Percentiles rank a stretch among this genome's conserved stretches.
Evolutionary conservation across 768 basidiomycete genomes (phyloP).

Genomic region (Rhodotorula graminis): DNA sequence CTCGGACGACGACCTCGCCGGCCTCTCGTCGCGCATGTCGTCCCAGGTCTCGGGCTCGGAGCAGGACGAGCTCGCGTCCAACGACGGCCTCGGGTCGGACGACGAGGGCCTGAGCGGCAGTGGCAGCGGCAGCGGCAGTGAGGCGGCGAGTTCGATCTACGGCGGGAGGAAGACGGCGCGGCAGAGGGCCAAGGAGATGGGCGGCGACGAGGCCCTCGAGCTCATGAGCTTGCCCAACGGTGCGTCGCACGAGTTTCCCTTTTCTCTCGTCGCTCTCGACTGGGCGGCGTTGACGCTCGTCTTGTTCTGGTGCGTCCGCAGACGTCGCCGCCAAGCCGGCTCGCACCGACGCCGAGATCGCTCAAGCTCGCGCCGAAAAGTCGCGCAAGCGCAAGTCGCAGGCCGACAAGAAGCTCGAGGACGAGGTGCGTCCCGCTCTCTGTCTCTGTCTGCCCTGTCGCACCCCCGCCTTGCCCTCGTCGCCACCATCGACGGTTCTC

Average conservation of each 20-base stretch:
- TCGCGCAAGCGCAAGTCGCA: slow-evolving; percentile 75
- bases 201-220: slow-evolving; percentile 35
- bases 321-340: background rate
- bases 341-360: slow-evolving; percentile 63
- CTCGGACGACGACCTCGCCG: background rate
- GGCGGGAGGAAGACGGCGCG: slow-evolving; percentile 41
- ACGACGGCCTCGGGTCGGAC: slow-evolving; percentile 13
- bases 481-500: no score
- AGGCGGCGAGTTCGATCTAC: slow-evolving; percentile 13
- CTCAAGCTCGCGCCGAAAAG: slow-evolving; percentile 70
- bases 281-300: no score
- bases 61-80: slow-evolving; percentile 10
- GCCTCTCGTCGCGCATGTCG: background rate
- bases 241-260: background rate
- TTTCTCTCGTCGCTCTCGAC: no score
- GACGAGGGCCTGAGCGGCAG: slow-evolving; percentile 1
- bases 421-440: slow-evolving; percentile 59
- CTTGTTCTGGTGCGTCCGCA: no score
- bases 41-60: background rate
- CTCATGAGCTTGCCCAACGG: slow-evolving; percentile 39
- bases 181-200: slow-evolving; percentile 42
- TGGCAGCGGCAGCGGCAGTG: background rate
- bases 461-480: no score
- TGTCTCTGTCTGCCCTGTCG: background rate
- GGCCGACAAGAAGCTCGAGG: slow-evolving; percentile 75